Conservation (phyloP, 2,329 filamentous ascomycete genomes). For the Diaporthe citriasiana region DNA sequence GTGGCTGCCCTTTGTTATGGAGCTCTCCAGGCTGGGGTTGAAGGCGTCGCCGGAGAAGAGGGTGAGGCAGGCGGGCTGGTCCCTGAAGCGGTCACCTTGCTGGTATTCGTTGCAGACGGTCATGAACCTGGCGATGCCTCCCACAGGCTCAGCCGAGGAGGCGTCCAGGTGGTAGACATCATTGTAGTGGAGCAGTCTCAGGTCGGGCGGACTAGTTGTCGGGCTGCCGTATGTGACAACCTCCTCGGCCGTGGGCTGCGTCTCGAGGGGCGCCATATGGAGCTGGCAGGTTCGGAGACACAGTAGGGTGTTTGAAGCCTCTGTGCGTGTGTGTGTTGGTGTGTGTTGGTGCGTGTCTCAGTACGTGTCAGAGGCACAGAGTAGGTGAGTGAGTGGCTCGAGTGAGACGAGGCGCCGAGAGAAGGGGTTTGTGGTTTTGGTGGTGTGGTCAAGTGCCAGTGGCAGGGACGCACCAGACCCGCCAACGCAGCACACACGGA, state of each 20-base stretch:
- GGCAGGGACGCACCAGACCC: not conserved
- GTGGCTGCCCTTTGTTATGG: conserved; percentile 88
- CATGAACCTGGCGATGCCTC: conserved; percentile 86
- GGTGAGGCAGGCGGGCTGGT: conserved; percentile 77
- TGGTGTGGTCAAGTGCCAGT: not conserved
- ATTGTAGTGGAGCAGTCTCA: conserved; percentile 91
- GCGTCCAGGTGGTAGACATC: conserved; percentile 92
- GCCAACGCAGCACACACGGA: conserved; percentile 17
- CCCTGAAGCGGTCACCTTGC: conserved; percentile 69
- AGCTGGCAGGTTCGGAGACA: too few species aligned
- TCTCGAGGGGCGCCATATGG: conserved; percentile 38
- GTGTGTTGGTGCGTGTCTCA: too few species aligned
- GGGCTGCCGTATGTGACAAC: conserved; percentile 52
- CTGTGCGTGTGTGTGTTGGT: too few species aligned
- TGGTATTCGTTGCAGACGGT: conserved; percentile 83
- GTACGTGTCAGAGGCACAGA: too few species aligned
- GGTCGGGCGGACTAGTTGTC: conserved; percentile 66
- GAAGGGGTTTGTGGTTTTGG: too few species aligned
- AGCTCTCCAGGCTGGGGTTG: conserved; percentile 90
- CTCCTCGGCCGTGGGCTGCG: conserved; percentile 40
- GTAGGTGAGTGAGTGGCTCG: not conserved
- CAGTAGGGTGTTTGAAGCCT: too few species aligned
- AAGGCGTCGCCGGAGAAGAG: conserved; percentile 95
- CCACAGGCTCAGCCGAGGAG: conserved; percentile 83
- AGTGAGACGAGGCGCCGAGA: not conserved